phyloP scores from a whole-genome alignment of 1,284 basidiomycete genomes.

The Malassezia pachydermatis region DNA sequence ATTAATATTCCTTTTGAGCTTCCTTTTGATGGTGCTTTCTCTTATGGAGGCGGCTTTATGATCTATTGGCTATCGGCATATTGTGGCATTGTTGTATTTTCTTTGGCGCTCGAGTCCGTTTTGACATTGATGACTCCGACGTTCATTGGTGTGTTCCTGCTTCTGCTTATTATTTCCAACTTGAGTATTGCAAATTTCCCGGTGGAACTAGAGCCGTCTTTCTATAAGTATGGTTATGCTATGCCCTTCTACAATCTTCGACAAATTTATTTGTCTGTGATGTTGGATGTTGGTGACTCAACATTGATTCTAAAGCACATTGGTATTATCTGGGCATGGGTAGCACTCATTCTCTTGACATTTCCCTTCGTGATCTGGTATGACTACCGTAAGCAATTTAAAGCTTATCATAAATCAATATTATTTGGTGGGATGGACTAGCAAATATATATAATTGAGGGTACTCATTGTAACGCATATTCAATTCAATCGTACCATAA shows the following conservation, averaged over 20 bases:
- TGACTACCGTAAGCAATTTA: constrained; percentile 17
- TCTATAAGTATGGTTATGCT: constrained; percentile 35
- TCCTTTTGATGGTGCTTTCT: constrained; percentile 26
- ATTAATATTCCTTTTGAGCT: constrained; percentile 40
- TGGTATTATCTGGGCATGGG: constrained; percentile 41
- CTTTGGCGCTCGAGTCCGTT: constrained; percentile 29
- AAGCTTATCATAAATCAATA: not conserved
- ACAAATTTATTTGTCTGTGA: constrained; percentile 32
- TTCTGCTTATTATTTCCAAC: constrained; percentile 40
- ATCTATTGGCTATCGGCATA: constrained; percentile 32
- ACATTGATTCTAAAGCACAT: constrained; percentile 31
- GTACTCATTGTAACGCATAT: too few species aligned
- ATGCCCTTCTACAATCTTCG: constrained; percentile 42
- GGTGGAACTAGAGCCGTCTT: constrained; percentile 22
- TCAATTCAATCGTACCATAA: too few species aligned
- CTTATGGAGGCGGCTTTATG: constrained; percentile 42
- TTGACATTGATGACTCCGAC: constrained; percentile 29
- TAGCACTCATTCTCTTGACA: constrained; percentile 28
- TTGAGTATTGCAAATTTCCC: constrained; percentile 32
- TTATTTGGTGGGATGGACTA: too few species aligned
- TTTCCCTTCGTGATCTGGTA: constrained; percentile 34
- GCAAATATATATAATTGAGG: too few species aligned
- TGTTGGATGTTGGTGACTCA: constrained; percentile 35
- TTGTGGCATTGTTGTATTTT: constrained; percentile 32
- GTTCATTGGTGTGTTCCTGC: constrained; percentile 34